Base-by-base conservation (phyloP, 2,329 filamentous ascomycete genomes). In the Cercospora zeae-maydis region DNA sequence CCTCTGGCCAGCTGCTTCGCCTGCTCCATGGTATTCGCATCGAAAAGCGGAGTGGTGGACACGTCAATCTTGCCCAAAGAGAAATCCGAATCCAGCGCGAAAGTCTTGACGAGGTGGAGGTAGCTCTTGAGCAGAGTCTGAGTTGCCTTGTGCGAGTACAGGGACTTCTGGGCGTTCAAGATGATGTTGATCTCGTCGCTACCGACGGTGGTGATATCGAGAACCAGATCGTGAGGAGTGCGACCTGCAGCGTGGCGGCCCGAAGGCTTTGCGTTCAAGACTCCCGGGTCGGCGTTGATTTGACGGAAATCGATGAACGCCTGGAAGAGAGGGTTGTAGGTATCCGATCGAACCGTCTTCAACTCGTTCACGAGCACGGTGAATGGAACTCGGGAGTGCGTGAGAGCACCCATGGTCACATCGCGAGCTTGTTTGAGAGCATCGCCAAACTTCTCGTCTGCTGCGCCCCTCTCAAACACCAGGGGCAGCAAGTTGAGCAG, bases 31-130 rank as follows among this genome's bases (percentile, higher is more conserved):
- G 33, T 36, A 3, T 7, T 10, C 10, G 33, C 3, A 36, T 36
- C 33, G 13, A 36, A 36, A 3, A 36, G 33, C 11, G 33, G 10
- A 36, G 33, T 36, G 4, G 33, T 45, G 19, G 39, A 16, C n/a
- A 45, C n/a, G 4, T 45, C 39, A 45, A 45, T 45, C 9, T 24
- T 45, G 39, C 19, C 39, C 39, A 45, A 7, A 21, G 36, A 51
- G 36, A 53, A 52, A 58, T 19, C 14, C 19, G n/a, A 24, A 58
- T 24, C 27, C n/a, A 14, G 51, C 8, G 21, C 21, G 16, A 27
- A 51, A 37, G n/a, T 51, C 31, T 45, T 24, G n/a, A 45, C 45
- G 21, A 61, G 31, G 19, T 61, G 58, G 9, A 42, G 54, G 49
- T 39, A 61, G 21, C 24, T 61, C 5, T 61, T 24, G 4, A 61